Base-by-base conservation (phyloP, 83 land plant species). In the Isoetes engelmannii region DNA sequence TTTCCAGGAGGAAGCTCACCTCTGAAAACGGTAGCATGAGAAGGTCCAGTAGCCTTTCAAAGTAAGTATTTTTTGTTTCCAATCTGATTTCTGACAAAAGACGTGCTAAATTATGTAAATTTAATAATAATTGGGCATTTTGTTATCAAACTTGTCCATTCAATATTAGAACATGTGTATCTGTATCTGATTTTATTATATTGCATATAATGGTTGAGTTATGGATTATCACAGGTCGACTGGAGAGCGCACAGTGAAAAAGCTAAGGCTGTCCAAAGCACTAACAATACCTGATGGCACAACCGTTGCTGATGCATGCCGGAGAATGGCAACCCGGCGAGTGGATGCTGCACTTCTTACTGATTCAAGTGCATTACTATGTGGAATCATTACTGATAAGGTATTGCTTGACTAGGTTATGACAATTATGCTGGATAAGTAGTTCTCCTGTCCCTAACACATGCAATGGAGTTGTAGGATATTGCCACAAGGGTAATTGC, bases 341-440 rank as follows among this genome's bases (percentile, higher is more conserved):
- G 70, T 68, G 5, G 70, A 49, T 68, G 70, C 70, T 20, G 70
- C 70, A n/a, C 70, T 68, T 54, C 15, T 68, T 56, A 68, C 70
- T 0, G 70, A 68, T 54, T 51, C 70, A 18, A 54, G 58, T 41
- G 70, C 70, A 5, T 37, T 68, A 5, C 6, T 68, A 42, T 68
- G 70, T 68, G 70, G 70, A 20, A 68, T 68, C 8, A 68, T 68
- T 9, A 68, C 70, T 7, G 70, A 68, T 37, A 68, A 68, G 58
- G 69, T 67, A 7, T 4, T 42, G 42, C 19, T 9, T 10, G 41
- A 9, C 9, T 42, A 44, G 17, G 9, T 28, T 9, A n/a, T 64
- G 47, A 7, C 48, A 28, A 10, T 42, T 64, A 64, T n/a, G 0
- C 54, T 51, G 54, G 54, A 12, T 51, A 44, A 9, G 10, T 64